A percentile compares a stretch with the other conserved stretches of the same genome.
phyloP scores from a whole-genome alignment of 1,284 basidiomycete species.

The Pseudozyma pruni region DNA sequence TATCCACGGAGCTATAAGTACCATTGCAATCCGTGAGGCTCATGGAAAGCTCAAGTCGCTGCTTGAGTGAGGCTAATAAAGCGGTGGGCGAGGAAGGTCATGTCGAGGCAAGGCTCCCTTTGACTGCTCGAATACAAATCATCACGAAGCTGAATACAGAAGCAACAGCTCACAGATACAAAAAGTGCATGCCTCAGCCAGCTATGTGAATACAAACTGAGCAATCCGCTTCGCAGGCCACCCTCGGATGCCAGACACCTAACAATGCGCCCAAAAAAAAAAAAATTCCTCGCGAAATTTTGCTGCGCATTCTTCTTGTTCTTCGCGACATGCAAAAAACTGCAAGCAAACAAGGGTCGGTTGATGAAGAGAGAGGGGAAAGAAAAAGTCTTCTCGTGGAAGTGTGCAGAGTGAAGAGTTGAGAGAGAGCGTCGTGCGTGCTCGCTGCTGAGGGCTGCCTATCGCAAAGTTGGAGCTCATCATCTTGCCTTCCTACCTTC shows the following conservation, averaged over 20 bases:
- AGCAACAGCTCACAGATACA: background rate
- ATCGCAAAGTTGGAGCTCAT: constrained; percentile 2
- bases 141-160: too few relatives aligned
- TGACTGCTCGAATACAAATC: constrained; percentile 2
- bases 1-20: too few relatives aligned
- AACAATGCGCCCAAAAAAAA: too few relatives aligned
- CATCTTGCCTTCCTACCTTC: constrained; percentile 36
- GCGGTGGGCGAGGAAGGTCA: too few relatives aligned
- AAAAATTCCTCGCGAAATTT: constrained; percentile 2
- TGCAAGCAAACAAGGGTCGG: constrained; percentile 1
- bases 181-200: background rate
- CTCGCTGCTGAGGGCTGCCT: too few relatives aligned
- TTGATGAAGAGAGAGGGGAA: background rate
- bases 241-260: too few relatives aligned
- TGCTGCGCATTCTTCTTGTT: background rate
- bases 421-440: too few relatives aligned
- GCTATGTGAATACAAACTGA: constrained; percentile 11
- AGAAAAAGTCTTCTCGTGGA: background rate
- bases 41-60: too few relatives aligned
- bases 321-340: background rate
- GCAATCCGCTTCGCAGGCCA: constrained; percentile 1
- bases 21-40: too few relatives aligned
- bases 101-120: too few relatives aligned
- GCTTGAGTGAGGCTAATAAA: too few relatives aligned
- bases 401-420: too few relatives aligned